Conservation (phyloP, 805 yeast species). For the Ogataea naganishii region DNA sequence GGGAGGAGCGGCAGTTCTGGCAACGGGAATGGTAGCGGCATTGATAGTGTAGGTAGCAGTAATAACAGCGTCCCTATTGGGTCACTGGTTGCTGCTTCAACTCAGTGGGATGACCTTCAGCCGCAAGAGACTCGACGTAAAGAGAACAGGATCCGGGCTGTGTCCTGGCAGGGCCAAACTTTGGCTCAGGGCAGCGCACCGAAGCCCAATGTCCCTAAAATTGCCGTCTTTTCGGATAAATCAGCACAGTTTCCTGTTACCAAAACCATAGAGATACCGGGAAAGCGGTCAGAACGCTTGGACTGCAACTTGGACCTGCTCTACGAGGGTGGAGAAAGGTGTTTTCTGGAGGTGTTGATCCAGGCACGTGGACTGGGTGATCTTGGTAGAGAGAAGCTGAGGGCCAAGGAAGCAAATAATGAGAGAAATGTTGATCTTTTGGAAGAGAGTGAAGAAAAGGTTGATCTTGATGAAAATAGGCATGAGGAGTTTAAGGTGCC, state of each 20-base stretch:
- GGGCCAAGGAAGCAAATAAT: not conserved
- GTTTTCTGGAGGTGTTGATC: slow-evolving; percentile 59
- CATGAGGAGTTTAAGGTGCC: not conserved
- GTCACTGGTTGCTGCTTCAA: too few relatives aligned
- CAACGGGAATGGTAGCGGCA: too few relatives aligned
- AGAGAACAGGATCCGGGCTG: slow-evolving; percentile 51
- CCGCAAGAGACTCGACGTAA: slow-evolving; percentile 42
- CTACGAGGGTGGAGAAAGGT: slow-evolving; percentile 39
- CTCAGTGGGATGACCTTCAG: slow-evolving; percentile 47
- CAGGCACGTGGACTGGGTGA: slow-evolving; percentile 26
- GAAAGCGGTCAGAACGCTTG: slow-evolving; percentile 52
- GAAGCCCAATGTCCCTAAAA: slow-evolving; percentile 5
- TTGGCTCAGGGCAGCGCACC: slow-evolving; percentile 29
- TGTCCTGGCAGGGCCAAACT: slow-evolving; percentile 58
- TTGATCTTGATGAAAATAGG: not conserved
- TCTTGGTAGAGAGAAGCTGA: not conserved
- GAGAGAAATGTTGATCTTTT: not conserved
- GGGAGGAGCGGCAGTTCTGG: too few relatives aligned
- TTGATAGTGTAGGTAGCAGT: too few relatives aligned
- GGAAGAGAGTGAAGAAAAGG: not conserved
- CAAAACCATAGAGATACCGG: slow-evolving; percentile 44
- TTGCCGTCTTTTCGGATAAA: slow-evolving; percentile 31
- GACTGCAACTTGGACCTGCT: slow-evolving; percentile 53
- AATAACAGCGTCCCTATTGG: too few relatives aligned
- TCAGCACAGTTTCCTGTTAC: slow-evolving; percentile 29